Conservation (phyloP, 2,329 filamentous ascomycete genomes). For the Apiospora sp. region DNA sequence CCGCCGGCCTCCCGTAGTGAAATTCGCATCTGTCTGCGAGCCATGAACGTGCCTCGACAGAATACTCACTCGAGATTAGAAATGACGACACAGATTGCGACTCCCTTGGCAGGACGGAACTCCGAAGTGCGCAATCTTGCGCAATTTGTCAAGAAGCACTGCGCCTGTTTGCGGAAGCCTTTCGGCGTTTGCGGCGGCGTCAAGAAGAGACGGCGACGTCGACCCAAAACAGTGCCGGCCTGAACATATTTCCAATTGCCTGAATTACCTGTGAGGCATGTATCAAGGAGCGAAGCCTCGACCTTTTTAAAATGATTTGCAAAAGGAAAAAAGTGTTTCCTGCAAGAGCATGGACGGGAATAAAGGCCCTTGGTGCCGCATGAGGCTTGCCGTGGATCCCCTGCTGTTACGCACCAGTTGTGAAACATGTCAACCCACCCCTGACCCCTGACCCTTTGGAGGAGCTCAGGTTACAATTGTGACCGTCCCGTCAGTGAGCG, state of each 20-base stretch:
- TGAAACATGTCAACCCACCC: constrained; percentile 17
- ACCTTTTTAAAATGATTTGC: background rate
- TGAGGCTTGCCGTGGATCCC: constrained; percentile 13
- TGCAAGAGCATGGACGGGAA: background rate
- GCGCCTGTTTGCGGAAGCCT: background rate
- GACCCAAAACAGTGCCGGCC: background rate
- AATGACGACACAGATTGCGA: background rate
- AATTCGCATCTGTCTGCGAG: background rate
- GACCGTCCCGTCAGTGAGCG: background rate
- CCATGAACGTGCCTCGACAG: background rate
- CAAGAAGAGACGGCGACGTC: background rate
- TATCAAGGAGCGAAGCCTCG: background rate
- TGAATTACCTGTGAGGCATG: background rate
- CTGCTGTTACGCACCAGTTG: constrained; percentile 9
- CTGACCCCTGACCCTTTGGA: background rate
- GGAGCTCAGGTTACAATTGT: background rate
- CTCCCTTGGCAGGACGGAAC: background rate
- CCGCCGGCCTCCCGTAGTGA: background rate
- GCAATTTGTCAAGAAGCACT: background rate
- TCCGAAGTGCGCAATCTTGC: background rate
- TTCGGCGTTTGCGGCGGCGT: background rate
- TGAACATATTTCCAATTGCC: background rate
- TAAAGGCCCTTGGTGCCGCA: background rate
- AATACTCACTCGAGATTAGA: background rate
- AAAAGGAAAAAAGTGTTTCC: background rate